Conservation (phyloP, 108 stramenopile genomes). For the Skeletonema tropicum region DNA sequence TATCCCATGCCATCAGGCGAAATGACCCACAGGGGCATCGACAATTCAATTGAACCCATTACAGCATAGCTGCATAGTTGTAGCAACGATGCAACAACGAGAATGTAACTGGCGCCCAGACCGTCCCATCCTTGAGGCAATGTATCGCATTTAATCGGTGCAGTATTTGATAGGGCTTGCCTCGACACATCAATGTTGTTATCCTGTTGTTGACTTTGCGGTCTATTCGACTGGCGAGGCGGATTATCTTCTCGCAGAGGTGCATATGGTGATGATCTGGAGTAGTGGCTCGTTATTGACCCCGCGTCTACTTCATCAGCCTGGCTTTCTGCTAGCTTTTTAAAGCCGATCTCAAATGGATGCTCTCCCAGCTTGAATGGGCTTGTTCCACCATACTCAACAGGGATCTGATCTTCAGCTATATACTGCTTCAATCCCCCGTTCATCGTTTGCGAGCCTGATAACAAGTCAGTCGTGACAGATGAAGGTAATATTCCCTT, state of each 20-base stretch:
- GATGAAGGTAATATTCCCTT: conserved; percentile 60
- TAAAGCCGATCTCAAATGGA: conserved; percentile 55
- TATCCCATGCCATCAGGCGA: conserved; percentile 55
- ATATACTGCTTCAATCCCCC: conserved; percentile 56
- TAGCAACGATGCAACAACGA: conserved; percentile 26
- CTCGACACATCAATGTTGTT: not conserved
- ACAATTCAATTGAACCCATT: conserved; percentile 49
- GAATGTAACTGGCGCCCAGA: conserved; percentile 20
- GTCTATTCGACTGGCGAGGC: not conserved
- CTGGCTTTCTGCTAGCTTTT: conserved; percentile 25
- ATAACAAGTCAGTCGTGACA: conserved; percentile 56
- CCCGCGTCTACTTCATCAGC: conserved; percentile 2
- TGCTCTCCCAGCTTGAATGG: conserved; percentile 59
- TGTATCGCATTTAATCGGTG: not conserved
- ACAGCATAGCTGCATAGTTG: conserved; percentile 9
- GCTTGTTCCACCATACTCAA: conserved; percentile 61
- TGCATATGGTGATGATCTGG: not conserved
- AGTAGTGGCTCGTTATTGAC: not conserved
- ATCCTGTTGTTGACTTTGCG: not conserved
- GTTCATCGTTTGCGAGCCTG: conserved; percentile 37
- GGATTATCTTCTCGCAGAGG: not conserved
- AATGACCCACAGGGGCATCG: conserved; percentile 47
- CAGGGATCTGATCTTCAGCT: conserved; percentile 66
- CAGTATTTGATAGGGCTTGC: not conserved
- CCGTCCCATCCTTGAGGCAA: conserved; percentile 35